phyloP scores from a whole-genome alignment of 2,329 filamentous ascomycete species.

The Diaporthe destruens region DNA sequence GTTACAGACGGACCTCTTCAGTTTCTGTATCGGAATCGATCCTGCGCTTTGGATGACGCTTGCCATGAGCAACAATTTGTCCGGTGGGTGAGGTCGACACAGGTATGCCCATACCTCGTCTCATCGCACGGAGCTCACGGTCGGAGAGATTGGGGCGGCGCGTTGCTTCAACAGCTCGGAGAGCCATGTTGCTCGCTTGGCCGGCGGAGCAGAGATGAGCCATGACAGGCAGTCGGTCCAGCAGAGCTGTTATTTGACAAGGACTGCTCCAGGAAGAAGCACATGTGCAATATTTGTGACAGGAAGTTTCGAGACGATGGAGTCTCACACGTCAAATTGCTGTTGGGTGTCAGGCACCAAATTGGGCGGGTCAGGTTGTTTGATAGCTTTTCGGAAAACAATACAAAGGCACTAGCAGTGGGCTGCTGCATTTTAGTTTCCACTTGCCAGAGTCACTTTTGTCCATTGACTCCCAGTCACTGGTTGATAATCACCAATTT shows the following conservation, averaged over 20 bases:
- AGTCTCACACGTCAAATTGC: background rate
- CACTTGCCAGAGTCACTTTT: background rate
- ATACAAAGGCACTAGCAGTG: background rate
- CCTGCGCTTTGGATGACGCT: background rate
- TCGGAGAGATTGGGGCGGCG: background rate
- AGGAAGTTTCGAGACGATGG: background rate
- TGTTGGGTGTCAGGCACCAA: background rate
- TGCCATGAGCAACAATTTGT: background rate
- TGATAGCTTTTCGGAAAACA: background rate
- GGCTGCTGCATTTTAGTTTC: background rate
- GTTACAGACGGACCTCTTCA: background rate
- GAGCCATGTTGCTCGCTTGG: background rate
- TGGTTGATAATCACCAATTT: background rate
- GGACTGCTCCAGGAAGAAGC: background rate
- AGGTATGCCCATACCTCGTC: background rate
- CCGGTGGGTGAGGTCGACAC: background rate
- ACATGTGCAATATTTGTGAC: background rate
- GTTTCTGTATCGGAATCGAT: background rate
- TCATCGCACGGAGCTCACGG: background rate
- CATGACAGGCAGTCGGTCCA: background rate
- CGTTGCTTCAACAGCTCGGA: background rate
- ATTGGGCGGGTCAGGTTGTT: background rate
- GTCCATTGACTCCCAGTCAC: background rate
- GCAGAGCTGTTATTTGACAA: too few species aligned
- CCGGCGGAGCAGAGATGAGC: too few species aligned